Base-by-base conservation (phyloP, 2,329 filamentous ascomycete genomes). In the Apiospora malaysiana region DNA sequence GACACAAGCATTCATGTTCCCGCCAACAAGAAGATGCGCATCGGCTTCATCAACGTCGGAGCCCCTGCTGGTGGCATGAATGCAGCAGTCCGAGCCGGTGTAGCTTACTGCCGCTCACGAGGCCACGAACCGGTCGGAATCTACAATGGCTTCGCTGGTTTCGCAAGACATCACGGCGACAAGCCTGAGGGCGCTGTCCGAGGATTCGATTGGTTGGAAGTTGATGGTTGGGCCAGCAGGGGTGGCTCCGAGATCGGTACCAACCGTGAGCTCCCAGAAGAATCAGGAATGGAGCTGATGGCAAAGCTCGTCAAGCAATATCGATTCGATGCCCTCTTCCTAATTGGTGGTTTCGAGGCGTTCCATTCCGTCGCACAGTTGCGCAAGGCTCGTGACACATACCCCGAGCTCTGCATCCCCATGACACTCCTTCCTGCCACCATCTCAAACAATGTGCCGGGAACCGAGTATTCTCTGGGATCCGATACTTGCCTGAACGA, bases 21-120 rank as follows among this genome's bases (percentile, higher is more conserved):
- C 0, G 85, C 90, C 70, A 87, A 92, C 69, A 92, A 95, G 93
- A 90, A 92, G 75, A 94, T 98, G 93, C 91, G 91, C 75, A 93
- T 99, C 77, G 96, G 94, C 67, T 97, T 99, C 78, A 94, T 99
- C 82, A 97, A 98, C 78, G 95, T 98, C 32, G 96, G 96, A 77
- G 96, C 96, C 16, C 96, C 96, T 9, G 96, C 96, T 42, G 96
- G 96, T 81, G 96, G 96, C 77, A 98, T 99, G 93, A 99, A 99
- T 82, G 95, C 95, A 40, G 96, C 96, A 56, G 96, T 97, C 25
- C 91, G 96, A 75, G 95, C 94, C 42, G 95, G 94, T 18, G 95
- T 98, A 23, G 94, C 94, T 43, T 98, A 98, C 85, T 98, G 95
- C 81, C 82, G 97, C 71, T 93, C 93, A 63, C 90, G 94, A 71